These are phyloP conservation scores for Myriosclerotinia scirpicola DNA, from an alignment of 2,329 filamentous ascomycete genomes.

Conservation along the genomic window DNA sequence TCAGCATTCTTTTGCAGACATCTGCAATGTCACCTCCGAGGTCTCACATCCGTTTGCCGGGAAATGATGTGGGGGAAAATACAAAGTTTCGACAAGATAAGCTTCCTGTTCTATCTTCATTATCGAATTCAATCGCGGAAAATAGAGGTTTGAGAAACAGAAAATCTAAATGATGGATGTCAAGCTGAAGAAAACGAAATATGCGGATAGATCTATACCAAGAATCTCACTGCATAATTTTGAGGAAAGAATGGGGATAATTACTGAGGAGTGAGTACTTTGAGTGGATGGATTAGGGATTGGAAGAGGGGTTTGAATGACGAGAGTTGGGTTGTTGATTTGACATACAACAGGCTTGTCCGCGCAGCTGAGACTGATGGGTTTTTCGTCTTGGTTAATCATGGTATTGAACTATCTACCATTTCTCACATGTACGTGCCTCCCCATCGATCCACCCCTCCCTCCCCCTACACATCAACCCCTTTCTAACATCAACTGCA, in stretches of 20 bases:
- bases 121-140: neutral
- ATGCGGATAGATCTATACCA: slow-evolving; percentile 34
- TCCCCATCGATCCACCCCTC: neutral
- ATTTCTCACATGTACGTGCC: neutral
- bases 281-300: neutral
- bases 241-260: slow-evolving; percentile 52
- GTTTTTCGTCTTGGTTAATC: slow-evolving; percentile 59
- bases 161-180: neutral
- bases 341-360: slow-evolving; percentile 41
- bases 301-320: neutral
- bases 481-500: slow-evolving; percentile 35
- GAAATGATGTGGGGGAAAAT: neutral
- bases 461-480: slow-evolving; percentile 50
- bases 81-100: neutral
- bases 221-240: slow-evolving; percentile 57
- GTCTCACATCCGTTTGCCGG: neutral
- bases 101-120: neutral
- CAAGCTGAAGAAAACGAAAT: slow-evolving; percentile 28
- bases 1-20: neutral
- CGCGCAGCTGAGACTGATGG: slow-evolving; percentile 54
- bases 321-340: neutral
- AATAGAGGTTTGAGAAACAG: neutral
- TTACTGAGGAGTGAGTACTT: slow-evolving; percentile 50
- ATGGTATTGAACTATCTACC: slow-evolving; percentile 41
- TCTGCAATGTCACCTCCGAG: neutral